Percentiles rank a stretch among this genome's conserved stretches.
Evolutionary conservation across 78 protist genomes (phyloP).

Genomic region (Dictyostelium firmibasis): DNA sequence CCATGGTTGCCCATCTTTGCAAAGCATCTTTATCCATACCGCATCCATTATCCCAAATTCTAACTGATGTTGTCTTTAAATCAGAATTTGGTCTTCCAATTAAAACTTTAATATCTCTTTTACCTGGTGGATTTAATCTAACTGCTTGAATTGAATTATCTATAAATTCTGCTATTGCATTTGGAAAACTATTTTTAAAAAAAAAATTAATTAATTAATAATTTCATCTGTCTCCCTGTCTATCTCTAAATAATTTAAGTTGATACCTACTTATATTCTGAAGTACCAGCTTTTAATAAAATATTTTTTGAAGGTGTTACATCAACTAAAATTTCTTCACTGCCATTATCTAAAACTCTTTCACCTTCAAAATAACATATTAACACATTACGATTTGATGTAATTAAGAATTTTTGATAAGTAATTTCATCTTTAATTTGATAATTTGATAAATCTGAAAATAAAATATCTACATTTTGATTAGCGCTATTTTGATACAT

Average conservation of each 20-base stretch:
- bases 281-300: constrained; percentile 78
- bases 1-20: constrained; percentile 84
- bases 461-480: not conserved
- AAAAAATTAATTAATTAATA: not conserved
- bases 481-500: not conserved
- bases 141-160: constrained; percentile 82
- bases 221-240: not conserved
- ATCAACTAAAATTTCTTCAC: constrained; percentile 67
- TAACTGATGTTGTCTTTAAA: constrained; percentile 10
- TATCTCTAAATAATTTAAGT: not conserved
- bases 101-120: constrained; percentile 30
- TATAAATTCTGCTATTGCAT: constrained; percentile 80
- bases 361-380: constrained; percentile 32
- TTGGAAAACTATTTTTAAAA: constrained; percentile 24
- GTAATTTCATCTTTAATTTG: constrained; percentile 1
- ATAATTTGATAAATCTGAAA: constrained; percentile 32
- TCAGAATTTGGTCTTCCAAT: constrained; percentile 23
- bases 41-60: constrained; percentile 78
- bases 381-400: not conserved
- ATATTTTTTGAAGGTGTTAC: constrained; percentile 78
- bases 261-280: constrained; percentile 63
- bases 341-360: constrained; percentile 13
- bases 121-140: constrained; percentile 20
- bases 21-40: constrained; percentile 73
- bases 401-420: constrained; percentile 21